Base-by-base conservation (phyloP, 2,329 filamentous ascomycete species). In the Xylariaceae sp. region DNA sequence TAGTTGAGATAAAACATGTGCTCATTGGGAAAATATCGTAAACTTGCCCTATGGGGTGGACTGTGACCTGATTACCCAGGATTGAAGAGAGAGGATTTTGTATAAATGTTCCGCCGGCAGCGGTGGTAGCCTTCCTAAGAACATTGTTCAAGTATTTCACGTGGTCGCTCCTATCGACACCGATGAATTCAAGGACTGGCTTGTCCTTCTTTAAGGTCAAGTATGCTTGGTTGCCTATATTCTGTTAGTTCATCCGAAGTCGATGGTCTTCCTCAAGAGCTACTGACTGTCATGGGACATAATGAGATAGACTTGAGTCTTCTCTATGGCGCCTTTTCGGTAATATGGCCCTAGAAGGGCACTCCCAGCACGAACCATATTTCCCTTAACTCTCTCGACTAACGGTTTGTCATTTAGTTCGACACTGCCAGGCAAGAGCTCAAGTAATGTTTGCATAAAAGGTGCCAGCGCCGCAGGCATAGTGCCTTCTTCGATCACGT, bases 271-370 rank as follows among this genome's bases (percentile, higher is more conserved):
- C 19, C n/a, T 32, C 17, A 6, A 22, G 14, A 21, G 16, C 6
- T 4, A 58, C 67, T 58, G 67, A 68, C 74, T 80, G 53, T 85
- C 82, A 54, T 85, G 81, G 2, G 76, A 79, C 80, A 85, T 84
- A 57, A 85, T 71, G 4, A 86, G 69, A 58, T 84, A 86, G 0
- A 81, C 72, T 47, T 83, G 77, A 0, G 80, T 86, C 47, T 67
- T 75, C 58, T 78, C 74, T 17, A 83, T 64, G 16, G 79, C 78
- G 0, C 82, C 78, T 6, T 70, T 67, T 6, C 67, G 66, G 42
- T 67, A 72, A 52, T 83, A 83, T 0, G 81, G 79, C 0, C 82
- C 82, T 0, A 83, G 60, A 33, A 83, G 66, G n/a, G 72, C 64
- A 59, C 75, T 79, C 22, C 75, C 75, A 35, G 70, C 66, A 20